Conservation (phyloP, 139 green algal species). For the Chlamydomonas asymmetrica region DNA sequence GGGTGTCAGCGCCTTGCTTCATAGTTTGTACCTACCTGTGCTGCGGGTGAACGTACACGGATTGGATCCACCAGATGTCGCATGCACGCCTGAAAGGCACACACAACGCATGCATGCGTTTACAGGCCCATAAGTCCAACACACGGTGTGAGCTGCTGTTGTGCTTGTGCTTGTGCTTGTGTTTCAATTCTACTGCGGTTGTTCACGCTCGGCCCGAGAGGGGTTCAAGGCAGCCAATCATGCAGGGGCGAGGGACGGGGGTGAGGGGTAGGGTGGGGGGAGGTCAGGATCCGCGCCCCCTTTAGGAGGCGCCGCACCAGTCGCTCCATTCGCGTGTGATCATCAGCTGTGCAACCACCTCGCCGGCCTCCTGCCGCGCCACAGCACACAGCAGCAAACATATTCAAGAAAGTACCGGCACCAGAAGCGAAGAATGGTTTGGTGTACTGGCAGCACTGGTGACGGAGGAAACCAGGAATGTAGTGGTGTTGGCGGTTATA, state of each 20-base stretch:
- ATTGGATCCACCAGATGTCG: conserved; percentile 65
- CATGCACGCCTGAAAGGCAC: conserved; percentile 23
- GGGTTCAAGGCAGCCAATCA: too few species aligned
- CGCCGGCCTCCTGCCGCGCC: background rate
- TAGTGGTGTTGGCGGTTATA: too few species aligned
- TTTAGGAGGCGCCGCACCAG: conserved; percentile 13
- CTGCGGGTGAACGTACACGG: conserved; percentile 48
- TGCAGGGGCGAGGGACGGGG: background rate
- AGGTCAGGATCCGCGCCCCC: background rate
- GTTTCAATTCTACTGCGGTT: too few species aligned
- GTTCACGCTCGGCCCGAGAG: too few species aligned
- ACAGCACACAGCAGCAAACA: too few species aligned
- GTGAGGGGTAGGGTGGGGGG: background rate
- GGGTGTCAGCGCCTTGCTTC: background rate
- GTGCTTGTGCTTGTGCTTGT: background rate
- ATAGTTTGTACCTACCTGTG: conserved; percentile 14
- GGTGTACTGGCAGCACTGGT: too few species aligned
- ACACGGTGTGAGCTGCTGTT: background rate
- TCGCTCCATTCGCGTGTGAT: conserved; percentile 67
- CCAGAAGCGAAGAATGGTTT: too few species aligned
- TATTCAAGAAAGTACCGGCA: too few species aligned
- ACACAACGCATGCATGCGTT: background rate
- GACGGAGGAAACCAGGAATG: too few species aligned
- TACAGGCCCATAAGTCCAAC: background rate
- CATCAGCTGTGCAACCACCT: conserved; percentile 56